phyloP scores from a whole-genome alignment of 2,329 filamentous ascomycete species.

The Lasiodiplodia citricola region DNA sequence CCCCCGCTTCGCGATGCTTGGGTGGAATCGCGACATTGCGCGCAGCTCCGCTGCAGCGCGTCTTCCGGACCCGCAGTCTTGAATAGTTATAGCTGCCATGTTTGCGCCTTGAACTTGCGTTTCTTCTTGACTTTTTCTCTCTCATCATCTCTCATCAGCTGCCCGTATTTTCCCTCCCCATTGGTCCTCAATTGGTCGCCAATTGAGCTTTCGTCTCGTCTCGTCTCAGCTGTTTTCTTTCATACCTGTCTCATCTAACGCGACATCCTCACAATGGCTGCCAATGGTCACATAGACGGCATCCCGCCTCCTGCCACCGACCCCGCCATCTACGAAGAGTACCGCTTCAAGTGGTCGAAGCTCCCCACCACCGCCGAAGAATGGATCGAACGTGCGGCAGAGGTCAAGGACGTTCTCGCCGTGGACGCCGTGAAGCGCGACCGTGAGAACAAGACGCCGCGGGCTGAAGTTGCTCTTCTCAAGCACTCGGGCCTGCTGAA shows the following conservation, averaged over 20 bases:
- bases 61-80: constrained; percentile 3
- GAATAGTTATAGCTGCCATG: constrained; percentile 7
- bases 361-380: constrained; percentile 48
- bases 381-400: constrained; percentile 57
- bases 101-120: background rate
- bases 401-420: constrained; percentile 56
- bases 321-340: constrained; percentile 48
- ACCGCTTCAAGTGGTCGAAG: constrained; percentile 44
- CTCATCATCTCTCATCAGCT: background rate
- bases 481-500: constrained; percentile 59
- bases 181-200: background rate
- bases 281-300: constrained; percentile 2
- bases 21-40: constrained; percentile 19
- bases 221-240: background rate
- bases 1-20: constrained; percentile 14
- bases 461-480: constrained; percentile 57
- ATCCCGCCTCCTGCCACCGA: constrained; percentile 36
- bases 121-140: background rate
- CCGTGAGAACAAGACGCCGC: constrained; percentile 58
- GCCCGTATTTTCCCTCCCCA: background rate
- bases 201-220: background rate
- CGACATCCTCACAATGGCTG: background rate
- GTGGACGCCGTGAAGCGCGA: constrained; percentile 56
- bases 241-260: background rate
- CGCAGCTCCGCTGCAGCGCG: background rate